Evolutionary conservation across 495 filamentous ascomycete species (phyloP), one percentile per base, ranked within the genome.

Genomic region (Penicillium manginii): DNA sequence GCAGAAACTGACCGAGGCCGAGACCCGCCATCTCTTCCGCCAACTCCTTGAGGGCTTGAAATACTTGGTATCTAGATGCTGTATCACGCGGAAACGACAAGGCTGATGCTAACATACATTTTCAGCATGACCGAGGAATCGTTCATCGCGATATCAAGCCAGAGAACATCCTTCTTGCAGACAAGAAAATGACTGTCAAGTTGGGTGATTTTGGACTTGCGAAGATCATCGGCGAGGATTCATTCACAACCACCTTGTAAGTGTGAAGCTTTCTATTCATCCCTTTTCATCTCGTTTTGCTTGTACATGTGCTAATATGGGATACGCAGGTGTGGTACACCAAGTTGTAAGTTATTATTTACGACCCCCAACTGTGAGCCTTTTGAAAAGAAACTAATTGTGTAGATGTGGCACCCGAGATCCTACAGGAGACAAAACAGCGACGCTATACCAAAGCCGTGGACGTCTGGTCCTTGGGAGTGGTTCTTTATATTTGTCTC

Each of bases 81-180:
- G 37, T 21, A 8, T 43, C 1, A 33, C 6, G 2, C 2, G 4
- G n/a, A 43, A 21, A 5, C 52, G 15, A 31, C 14, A 14, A 46
- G 55, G 51, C 14, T 14, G 15, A 37, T n/a, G 15, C 35, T 50
- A 5, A 39, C 18, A 21, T 2, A 21, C 12, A 6, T 4, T 2
- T 50, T 43, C 58, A 98, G 94, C 96, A 99, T 72, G 96, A 98
- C 52, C 91, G 96, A 61, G 93, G 92, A 63, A 96, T 98, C 66
- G 93, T 97, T 8, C 96, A 99, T 73, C 91, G 96, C 49, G 96
- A 99, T 64, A 96, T 99, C 68, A 99, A 99, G 72, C 96, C 96
- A 2, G 96, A 99, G 71, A 99, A 99, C 59, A 99, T 99, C 49
- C 82, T 99, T 9, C 73, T 99, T 18, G 82, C 86, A 29, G 91